Evolutionary conservation across 257 asterid species (phyloP).

Genomic region (Solanum neorickii): DNA sequence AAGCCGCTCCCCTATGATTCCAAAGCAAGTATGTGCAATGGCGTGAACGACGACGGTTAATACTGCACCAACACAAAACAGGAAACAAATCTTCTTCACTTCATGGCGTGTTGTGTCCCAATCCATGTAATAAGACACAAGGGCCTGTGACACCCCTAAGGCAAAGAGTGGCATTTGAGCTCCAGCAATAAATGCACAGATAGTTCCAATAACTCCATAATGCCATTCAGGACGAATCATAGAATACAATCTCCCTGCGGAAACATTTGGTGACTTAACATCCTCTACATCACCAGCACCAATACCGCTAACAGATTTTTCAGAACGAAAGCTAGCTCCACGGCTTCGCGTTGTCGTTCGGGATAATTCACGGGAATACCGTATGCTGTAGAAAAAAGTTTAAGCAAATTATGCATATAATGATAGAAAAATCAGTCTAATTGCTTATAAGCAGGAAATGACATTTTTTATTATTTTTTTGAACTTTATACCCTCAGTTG

Average conservation of each 20-base stretch:
- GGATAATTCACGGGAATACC: slow-evolving; percentile 65
- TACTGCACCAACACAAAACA: slow-evolving; percentile 80
- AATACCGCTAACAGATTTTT: slow-evolving; percentile 51
- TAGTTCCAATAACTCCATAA: slow-evolving; percentile 65
- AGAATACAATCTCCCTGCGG: slow-evolving; percentile 58
- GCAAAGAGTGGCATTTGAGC: slow-evolving; percentile 97
- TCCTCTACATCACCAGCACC: slow-evolving; percentile 58
- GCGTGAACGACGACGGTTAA: slow-evolving; percentile 70
- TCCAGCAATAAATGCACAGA: slow-evolving; percentile 78
- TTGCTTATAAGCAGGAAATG: neutral
- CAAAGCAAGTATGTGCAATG: slow-evolving; percentile 67
- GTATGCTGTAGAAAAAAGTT: slow-evolving; percentile 25
- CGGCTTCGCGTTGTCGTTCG: slow-evolving; percentile 70
- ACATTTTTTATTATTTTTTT: neutral
- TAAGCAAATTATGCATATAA: neutral
- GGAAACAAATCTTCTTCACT: slow-evolving; percentile 70
- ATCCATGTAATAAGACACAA: slow-evolving; percentile 93
- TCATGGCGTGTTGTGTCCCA: slow-evolving; percentile 85
- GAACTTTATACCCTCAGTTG: neutral
- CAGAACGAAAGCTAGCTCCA: slow-evolving; percentile 94
- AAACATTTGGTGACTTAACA: slow-evolving; percentile 25
- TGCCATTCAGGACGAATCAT: slow-evolving; percentile 90
- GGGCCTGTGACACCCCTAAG: slow-evolving; percentile 92
- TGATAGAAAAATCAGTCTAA: neutral
- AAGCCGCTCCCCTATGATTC: slow-evolving; percentile 89